Evolutionary conservation across 1,284 basidiomycete genomes (phyloP), one percentile per base, ranked within the genome.

Genomic region (Ceratobasidium sp.): DNA sequence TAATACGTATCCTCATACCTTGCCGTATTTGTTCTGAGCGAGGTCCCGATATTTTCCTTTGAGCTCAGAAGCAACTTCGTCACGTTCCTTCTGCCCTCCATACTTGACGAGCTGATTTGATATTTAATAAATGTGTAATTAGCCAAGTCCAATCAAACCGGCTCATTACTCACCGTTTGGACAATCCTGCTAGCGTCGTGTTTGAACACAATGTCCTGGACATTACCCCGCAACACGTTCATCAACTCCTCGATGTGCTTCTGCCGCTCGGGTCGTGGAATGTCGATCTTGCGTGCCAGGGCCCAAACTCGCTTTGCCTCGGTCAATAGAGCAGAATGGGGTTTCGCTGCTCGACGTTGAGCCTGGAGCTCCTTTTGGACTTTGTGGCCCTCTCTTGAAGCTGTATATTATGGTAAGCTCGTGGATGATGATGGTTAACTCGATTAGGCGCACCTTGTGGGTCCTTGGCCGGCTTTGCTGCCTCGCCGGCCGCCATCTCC

Each of bases 111-210:
- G 79, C 81, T 82, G 68, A 13, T 17, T 38, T 31, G 12, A 38
- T 17, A 3, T 17, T 13, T n/a, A n/a, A n/a, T n/a, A 50, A 10
- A 22, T 47, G 20, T 47, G 22, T 20, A 15, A 67, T 15, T 31
- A 17, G 5, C 5, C 35, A 22, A 1, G 53, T n/a, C n/a, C n/a
- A 32, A 49, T 0, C 27, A 38, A 8, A 34, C n/a, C n/a, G n/a
- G n/a, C n/a, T n/a, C 5, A n/a, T 6, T 62, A 73, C 80, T 73
- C 55, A 82, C 84, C 0, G 91, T 94, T 78, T 95, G 93, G 27
- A 95, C 85, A 62, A 94, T 91, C 70, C 93, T 83, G 73, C 91
- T 93, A 7, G 92, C 93, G 78, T 95, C 93, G 76, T 96, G 93
- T 77, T 94, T 95, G 76, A 93, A 85, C 6, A 91, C 89, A 56